Conservation (phyloP, 805 yeast species). For the Hanseniaspora lachancei region DNA sequence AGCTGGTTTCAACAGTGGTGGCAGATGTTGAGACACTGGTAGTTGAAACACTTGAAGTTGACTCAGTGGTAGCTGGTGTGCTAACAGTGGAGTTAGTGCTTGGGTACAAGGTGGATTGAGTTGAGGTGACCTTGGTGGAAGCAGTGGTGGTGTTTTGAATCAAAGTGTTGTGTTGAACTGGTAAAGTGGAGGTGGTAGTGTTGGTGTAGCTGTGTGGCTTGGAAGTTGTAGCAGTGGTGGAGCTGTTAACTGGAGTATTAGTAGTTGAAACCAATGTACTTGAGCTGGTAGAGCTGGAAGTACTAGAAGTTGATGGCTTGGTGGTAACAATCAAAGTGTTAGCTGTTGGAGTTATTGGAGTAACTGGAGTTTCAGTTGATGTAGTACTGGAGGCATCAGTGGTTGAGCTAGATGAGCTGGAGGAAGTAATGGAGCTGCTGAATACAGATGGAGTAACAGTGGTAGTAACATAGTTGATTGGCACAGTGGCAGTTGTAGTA, state of each 20-base stretch:
- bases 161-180: neutral
- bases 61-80: slow-evolving; percentile 3
- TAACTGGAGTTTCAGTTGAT: neutral
- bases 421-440: slow-evolving; percentile 15
- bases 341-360: slow-evolving; percentile 7
- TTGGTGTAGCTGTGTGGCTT: neutral
- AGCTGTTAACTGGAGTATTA: neutral
- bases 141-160: slow-evolving; percentile 2
- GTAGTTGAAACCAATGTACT: neutral
- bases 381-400: neutral
- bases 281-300: neutral
- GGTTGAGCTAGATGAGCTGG: neutral
- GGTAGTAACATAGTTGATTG: slow-evolving; percentile 14
- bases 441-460: slow-evolving; percentile 14
- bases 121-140: neutral
- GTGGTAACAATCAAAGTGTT: slow-evolving; percentile 17
- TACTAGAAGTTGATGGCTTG: slow-evolving; percentile 21
- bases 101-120: neutral
- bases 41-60: neutral
- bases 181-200: neutral
- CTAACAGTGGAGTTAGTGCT: neutral
- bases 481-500: neutral
- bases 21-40: neutral
- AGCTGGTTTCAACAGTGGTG: slow-evolving; percentile 2
- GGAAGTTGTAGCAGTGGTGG: neutral